phyloP scores from a whole-genome alignment of 164 flowering plant species.

The Berberis vulgaris region DNA sequence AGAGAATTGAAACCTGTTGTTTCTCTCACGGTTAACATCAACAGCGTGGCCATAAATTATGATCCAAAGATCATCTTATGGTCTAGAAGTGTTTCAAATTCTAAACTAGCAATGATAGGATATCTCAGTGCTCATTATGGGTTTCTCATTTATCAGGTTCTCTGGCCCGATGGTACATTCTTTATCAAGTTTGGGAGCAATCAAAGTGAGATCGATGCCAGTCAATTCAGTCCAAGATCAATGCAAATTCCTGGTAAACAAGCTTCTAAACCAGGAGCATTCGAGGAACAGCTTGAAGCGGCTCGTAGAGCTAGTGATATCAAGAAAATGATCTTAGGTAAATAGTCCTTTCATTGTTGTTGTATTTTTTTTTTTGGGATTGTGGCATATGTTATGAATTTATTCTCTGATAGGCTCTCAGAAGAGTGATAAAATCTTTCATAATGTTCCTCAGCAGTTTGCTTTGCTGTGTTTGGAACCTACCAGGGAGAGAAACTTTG shows the following conservation, averaged over 20 bases:
- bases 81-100: too few relatives aligned
- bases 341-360: constrained; percentile 15
- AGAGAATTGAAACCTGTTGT: too few relatives aligned
- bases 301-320: constrained; percentile 87
- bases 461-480: too few relatives aligned
- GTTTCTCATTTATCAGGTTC: constrained; percentile 35
- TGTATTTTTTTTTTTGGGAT: too few relatives aligned
- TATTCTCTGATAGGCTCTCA: too few relatives aligned
- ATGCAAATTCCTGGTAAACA: constrained; percentile 23
- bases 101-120: not conserved
- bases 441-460: too few relatives aligned
- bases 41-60: too few relatives aligned
- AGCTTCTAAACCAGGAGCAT: constrained; percentile 40
- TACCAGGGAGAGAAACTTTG: too few relatives aligned
- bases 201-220: constrained; percentile 19
- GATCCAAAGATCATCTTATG: too few relatives aligned
- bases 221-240: constrained; percentile 16
- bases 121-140: not conserved
- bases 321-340: constrained; percentile 78
- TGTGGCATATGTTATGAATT: too few relatives aligned
- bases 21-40: too few relatives aligned
- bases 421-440: too few relatives aligned
- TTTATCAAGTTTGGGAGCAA: constrained; percentile 33
- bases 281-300: constrained; percentile 88
- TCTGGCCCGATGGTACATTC: constrained; percentile 91